phyloP scores from a whole-genome alignment of 2,329 filamentous ascomycete species.

The Trematosphaeria pertusa region DNA sequence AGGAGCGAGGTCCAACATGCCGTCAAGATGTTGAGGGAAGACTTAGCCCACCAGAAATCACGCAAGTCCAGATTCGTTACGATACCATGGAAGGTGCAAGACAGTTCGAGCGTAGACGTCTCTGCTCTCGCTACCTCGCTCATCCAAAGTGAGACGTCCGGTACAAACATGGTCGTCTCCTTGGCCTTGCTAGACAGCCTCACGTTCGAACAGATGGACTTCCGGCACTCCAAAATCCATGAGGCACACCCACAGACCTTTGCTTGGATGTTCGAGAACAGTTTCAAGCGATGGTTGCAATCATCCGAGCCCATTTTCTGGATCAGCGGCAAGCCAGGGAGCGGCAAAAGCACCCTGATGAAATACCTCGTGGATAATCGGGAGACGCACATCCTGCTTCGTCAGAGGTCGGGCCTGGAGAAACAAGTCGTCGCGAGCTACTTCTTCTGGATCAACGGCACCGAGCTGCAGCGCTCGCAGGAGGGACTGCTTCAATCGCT shows the following conservation, averaged over 20 bases:
- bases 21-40: neutral
- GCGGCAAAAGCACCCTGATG: slow-evolving; percentile 59
- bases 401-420: neutral
- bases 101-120: neutral
- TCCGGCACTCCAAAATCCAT: slow-evolving; percentile 7
- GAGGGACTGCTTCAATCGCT: slow-evolving; percentile 9
- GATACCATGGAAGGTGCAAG: no score
- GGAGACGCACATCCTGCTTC: slow-evolving; percentile 2
- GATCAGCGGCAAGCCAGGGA: slow-evolving; percentile 55
- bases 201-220: slow-evolving; percentile 4
- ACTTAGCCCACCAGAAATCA: neutral
- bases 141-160: neutral
- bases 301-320: slow-evolving; percentile 23
- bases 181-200: slow-evolving; percentile 2
- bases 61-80: neutral
- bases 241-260: slow-evolving; percentile 5
- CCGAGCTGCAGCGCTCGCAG: slow-evolving; percentile 6
- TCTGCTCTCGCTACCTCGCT: neutral
- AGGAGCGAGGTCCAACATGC: neutral
- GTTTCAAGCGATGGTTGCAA: slow-evolving; percentile 20
- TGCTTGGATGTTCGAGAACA: neutral
- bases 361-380: slow-evolving; percentile 11
- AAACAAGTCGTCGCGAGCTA: neutral
- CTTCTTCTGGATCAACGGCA: slow-evolving; percentile 13
- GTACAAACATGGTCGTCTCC: neutral